Conservation (phyloP, 257 asterid genomes). For the Nicotiana tomentosiformis region DNA sequence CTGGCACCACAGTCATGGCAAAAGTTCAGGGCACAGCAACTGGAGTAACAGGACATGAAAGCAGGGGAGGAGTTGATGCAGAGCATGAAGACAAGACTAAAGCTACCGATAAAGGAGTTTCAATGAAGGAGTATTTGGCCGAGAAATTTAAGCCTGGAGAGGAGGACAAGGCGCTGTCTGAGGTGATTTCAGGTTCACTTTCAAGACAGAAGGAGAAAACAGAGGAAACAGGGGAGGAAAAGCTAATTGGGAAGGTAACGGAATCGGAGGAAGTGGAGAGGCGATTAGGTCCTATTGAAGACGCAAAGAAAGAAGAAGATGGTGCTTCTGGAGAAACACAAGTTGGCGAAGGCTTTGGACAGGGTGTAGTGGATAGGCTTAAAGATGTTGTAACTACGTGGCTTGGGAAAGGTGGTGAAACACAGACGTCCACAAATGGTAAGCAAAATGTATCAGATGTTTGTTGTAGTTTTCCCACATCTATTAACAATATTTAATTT, state of each 20-base stretch:
- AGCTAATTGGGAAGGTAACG: conserved; percentile 35
- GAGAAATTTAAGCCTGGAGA: conserved; percentile 65
- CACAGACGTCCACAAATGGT: conserved; percentile 20
- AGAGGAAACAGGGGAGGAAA: conserved; percentile 13
- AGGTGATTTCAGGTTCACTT: conserved; percentile 37
- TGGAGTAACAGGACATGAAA: background rate
- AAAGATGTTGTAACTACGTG: conserved; percentile 52
- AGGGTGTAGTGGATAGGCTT: conserved; percentile 40
- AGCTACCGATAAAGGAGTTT: conserved; percentile 41
- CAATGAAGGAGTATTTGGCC: conserved; percentile 44
- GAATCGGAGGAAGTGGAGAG: conserved; percentile 46
- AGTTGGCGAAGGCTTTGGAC: conserved; percentile 28
- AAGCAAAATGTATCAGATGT: background rate
- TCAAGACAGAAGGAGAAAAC: conserved; percentile 30
- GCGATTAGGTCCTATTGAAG: conserved; percentile 31
- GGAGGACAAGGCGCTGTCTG: conserved; percentile 71
- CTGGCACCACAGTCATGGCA: conserved; percentile 31
- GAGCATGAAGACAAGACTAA: background rate
- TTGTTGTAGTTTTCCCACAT: background rate
- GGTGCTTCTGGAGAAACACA: conserved; percentile 18
- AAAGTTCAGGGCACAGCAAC: conserved; percentile 25
- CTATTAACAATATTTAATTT: background rate
- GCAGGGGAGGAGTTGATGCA: conserved; percentile 1
- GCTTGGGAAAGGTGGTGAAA: conserved; percentile 45
- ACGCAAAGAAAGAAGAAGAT: conserved; percentile 30